Percentiles rank a stretch among this genome's conserved stretches.
These are phyloP conservation scores for Yamadazyma takamatsuzukensis DNA, from an alignment of 805 yeast species.

Conservation along the genomic window DNA sequence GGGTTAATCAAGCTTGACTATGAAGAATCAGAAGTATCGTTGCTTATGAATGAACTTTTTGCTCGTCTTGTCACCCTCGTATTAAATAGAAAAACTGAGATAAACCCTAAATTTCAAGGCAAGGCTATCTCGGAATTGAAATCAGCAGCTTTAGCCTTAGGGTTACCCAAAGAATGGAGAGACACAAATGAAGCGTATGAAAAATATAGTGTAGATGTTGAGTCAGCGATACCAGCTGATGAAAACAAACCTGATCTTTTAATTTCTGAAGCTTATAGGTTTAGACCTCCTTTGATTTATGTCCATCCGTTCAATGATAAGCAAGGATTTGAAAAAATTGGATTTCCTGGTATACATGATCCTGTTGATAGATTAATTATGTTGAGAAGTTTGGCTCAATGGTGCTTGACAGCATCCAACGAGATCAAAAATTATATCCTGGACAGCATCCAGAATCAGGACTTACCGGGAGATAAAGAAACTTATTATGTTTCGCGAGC, in stretches of 20 bases:
- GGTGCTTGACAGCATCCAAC: conserved; percentile 34
- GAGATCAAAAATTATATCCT: conserved; percentile 22
- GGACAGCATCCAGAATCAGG: conserved; percentile 24
- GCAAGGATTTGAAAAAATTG: conserved; percentile 26
- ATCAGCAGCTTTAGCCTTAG: conserved; percentile 20
- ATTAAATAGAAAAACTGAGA: conserved; percentile 33
- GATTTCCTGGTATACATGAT: conserved; percentile 27
- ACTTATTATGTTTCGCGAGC: conserved; percentile 34
- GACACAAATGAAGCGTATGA: conserved; percentile 12
- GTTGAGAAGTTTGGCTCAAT: conserved; percentile 32
- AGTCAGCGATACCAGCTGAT: conserved; percentile 5
- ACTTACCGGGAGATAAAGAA: conserved; percentile 36
- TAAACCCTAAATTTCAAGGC: conserved; percentile 18
- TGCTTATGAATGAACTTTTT: conserved; percentile 31
- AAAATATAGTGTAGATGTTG: conserved; percentile 5
- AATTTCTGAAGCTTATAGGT: conserved; percentile 7
- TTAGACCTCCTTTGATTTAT: conserved; percentile 5
- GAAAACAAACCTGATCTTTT: conserved; percentile 9
- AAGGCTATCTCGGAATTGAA: conserved; percentile 34
- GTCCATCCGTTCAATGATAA: conserved; percentile 18
- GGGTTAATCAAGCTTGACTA: conserved; percentile 15
- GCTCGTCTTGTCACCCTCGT: conserved; percentile 29
- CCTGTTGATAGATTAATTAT: conserved; percentile 33
- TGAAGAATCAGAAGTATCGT: conserved; percentile 16
- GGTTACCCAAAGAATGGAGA: conserved; percentile 41